These are phyloP conservation scores for Lojkania enalia DNA, from an alignment of 2,329 filamentous ascomycete genomes.

Conservation along the genomic window DNA sequence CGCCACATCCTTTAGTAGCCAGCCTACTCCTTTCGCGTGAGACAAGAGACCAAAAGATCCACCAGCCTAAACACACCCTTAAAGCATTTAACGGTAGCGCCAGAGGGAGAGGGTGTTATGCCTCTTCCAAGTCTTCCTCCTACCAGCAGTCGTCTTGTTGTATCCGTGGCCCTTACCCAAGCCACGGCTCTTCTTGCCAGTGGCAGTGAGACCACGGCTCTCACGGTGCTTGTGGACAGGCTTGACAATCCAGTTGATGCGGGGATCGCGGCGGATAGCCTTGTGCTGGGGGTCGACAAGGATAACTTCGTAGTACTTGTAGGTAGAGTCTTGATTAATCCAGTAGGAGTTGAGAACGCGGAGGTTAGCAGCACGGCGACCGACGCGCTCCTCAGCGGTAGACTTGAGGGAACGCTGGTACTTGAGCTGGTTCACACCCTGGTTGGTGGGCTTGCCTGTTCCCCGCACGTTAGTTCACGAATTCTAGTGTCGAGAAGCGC, in stretches of 20 bases:
- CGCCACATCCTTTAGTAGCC: constrained; percentile 39
- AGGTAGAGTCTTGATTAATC: constrained; percentile 99
- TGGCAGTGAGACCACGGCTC: constrained; percentile 92
- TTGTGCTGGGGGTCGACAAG: constrained; percentile 99
- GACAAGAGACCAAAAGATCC: constrained; percentile 36
- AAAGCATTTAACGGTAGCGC: constrained; percentile 80
- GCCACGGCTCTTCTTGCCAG: constrained; percentile 99
- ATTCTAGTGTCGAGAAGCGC: no score
- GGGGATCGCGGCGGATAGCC: constrained; percentile 97
- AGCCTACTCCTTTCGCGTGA: constrained; percentile 39
- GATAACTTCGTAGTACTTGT: constrained; percentile 99
- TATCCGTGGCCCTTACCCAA: constrained; percentile 99
- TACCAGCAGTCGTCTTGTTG: constrained; percentile 96
- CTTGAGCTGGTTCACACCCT: constrained; percentile 99
- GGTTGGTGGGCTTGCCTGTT: constrained; percentile 99
- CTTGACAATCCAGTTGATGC: constrained; percentile 99
- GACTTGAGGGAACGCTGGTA: constrained; percentile 99
- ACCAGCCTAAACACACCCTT: constrained; percentile 32
- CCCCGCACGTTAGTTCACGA: no score
- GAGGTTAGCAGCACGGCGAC: constrained; percentile 97
- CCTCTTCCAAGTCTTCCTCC: constrained; percentile 99
- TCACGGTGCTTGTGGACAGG: constrained; percentile 99
- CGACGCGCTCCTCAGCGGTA: constrained; percentile 99
- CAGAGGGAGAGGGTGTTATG: constrained; percentile 99
- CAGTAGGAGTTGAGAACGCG: constrained; percentile 99